Percentiles rank a stretch among this genome's conserved stretches.
Evolutionary conservation across 257 asterid genomes (phyloP).

Genomic region (Petunia axillaris): DNA sequence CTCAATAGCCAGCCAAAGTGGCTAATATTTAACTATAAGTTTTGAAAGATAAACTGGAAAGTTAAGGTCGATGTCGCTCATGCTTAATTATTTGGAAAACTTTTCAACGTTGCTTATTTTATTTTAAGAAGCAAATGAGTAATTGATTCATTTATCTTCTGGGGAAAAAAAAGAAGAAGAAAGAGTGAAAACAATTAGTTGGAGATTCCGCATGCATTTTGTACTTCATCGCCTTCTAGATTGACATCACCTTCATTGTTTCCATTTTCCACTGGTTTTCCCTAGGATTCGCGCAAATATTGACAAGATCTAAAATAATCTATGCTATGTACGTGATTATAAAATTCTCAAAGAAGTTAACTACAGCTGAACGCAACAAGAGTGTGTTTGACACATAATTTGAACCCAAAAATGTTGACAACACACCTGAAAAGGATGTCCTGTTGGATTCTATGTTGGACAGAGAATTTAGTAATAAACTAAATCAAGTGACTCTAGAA

Average conservation of each 20-base stretch:
- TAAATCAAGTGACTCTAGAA: not conserved
- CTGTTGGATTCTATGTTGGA: not conserved
- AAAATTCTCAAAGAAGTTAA: too few species aligned
- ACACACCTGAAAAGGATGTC: not conserved
- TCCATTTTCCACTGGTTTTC: too few species aligned
- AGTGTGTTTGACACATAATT: not conserved
- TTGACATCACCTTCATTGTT: too few species aligned
- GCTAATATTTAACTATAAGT: not conserved
- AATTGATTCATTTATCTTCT: not conserved
- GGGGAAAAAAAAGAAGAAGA: not conserved
- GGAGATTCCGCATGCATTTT: constrained; percentile 40
- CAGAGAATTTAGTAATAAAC: not conserved
- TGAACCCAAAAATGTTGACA: not conserved
- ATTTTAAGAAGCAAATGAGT: too few species aligned
- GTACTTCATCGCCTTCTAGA: constrained; percentile 32
- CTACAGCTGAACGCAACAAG: not conserved
- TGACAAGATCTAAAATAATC: too few species aligned
- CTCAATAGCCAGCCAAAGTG: not conserved
- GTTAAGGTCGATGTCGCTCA: too few species aligned
- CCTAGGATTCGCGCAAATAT: too few species aligned
- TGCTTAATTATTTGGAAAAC: too few species aligned
- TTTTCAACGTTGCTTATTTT: too few species aligned
- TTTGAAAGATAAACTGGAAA: not conserved
- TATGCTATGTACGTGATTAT: too few species aligned
- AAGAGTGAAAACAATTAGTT: constrained; percentile 3